Conservation (phyloP, 805 yeast species). For the Metschnikowia picachoensis region DNA sequence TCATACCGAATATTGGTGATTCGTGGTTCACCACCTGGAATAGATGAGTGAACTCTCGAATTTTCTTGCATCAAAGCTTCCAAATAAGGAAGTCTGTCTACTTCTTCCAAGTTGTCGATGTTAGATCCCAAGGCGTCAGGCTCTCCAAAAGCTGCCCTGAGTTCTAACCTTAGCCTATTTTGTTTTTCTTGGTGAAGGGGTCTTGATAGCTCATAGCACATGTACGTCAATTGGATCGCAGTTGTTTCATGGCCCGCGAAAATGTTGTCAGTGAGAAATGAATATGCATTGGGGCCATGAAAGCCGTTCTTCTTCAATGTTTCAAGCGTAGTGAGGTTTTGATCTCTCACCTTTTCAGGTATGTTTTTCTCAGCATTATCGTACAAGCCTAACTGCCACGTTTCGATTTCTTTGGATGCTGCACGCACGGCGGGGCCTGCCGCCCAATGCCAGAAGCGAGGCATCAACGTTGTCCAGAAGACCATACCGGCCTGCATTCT, state of each 20-base stretch:
- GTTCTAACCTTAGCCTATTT: conserved; percentile 44
- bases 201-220: conserved; percentile 55
- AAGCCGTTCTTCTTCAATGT: conserved; percentile 31
- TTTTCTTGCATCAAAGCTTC: conserved; percentile 62
- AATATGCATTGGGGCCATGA: conserved; percentile 32
- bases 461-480: conserved; percentile 64
- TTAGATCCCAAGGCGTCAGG: conserved; percentile 20
- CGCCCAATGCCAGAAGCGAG: conserved; percentile 48
- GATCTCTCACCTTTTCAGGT: conserved; percentile 17
- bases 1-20: conserved; percentile 31
- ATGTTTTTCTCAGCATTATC: conserved; percentile 31
- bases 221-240: conserved; percentile 42
- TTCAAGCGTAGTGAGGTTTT: conserved; percentile 32
- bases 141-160: conserved; percentile 32
- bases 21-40: conserved; percentile 73
- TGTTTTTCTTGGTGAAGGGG: conserved; percentile 47
- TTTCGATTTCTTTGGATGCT: conserved; percentile 38
- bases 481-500: conserved; percentile 53
- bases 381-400: conserved; percentile 44
- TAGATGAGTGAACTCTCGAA: conserved; percentile 61
- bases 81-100: conserved; percentile 55
- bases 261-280: conserved; percentile 53
- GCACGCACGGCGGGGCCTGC: conserved; percentile 38
- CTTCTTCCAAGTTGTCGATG: conserved; percentile 31
- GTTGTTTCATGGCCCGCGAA: conserved; percentile 77